Evolutionary conservation across 2,329 filamentous ascomycete genomes (phyloP), one percentile per base, ranked within the genome.

Genomic region (Ceratocystis eucalypticola): DNA sequence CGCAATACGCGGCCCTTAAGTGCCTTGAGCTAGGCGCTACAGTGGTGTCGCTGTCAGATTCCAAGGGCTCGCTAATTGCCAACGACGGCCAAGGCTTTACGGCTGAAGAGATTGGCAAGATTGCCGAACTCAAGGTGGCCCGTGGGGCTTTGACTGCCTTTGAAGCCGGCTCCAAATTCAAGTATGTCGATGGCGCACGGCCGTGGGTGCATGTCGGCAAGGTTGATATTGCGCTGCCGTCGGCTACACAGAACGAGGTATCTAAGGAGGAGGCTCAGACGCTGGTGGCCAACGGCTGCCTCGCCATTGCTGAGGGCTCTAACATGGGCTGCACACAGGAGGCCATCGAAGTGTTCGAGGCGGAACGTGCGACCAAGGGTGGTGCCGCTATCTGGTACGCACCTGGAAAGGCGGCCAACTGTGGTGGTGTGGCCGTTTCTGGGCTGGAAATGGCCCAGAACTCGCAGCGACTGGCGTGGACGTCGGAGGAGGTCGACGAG

Each of bases 361-460:
- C 82, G 20, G 80, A 86, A 73, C 84, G 92, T 71, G 85, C 80
- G 75, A 84, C 84, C 75, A 85, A 90, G 80, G 85, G 84, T 70
- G 77, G 78, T 64, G 75, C 79, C 5, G 85, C 89, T 68, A 86
- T 96, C 77, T 99, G 94, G 94, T 97, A 97, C 77, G 94, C 89
- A 20, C 93, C 93, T 63, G 93, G 91, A 72, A 97, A 97, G 85
- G 94, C 94, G 41, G 90, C 93, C 80, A 97, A 97, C 81, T 91
- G 91, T 71, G 94, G 94, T 77, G 94, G 94, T 82, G 94, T 97
- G 67, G 94, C 94, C 67, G 94, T 99, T 50, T 96, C 91, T 2
- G 94, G 94, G 72, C 85, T 99, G 57, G 94, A 99, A 84, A 99
- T 99, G 94, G 92, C 93, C 6, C 94, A 99, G 85, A 97, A 99